These are phyloP conservation scores for Bidens hawaiensis DNA, from an alignment of 140 eudicot species.

Conservation along the genomic window DNA sequence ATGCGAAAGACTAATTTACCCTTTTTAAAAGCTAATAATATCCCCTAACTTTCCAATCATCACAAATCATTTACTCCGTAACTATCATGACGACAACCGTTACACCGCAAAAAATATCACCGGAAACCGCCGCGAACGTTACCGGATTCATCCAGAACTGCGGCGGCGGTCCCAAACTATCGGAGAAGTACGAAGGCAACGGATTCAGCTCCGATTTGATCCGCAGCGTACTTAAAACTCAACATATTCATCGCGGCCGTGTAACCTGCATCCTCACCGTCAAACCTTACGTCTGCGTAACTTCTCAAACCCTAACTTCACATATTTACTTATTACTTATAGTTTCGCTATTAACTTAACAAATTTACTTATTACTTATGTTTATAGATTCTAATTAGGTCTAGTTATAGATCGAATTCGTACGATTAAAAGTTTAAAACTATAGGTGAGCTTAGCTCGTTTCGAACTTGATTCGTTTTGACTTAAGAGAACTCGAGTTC, in stretches of 20 bases:
- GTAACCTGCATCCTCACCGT: constrained; percentile 40
- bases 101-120: constrained; percentile 13
- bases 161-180: constrained; percentile 16
- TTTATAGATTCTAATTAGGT: too few species aligned
- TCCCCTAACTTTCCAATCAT: not conserved
- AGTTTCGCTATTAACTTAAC: too few species aligned
- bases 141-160: constrained; percentile 5
- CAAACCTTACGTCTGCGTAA: constrained; percentile 37
- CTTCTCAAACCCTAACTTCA: not conserved
- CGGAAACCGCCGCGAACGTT: constrained; percentile 17
- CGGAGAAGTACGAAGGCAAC: constrained; percentile 18
- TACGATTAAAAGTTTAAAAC: too few species aligned
- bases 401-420: too few species aligned
- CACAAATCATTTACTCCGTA: not conserved
- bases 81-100: constrained; percentile 10
- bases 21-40: not conserved
- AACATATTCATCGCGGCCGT: constrained; percentile 46
- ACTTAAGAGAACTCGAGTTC: too few species aligned
- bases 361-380: too few species aligned
- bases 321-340: too few species aligned
- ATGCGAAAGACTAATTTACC: too few species aligned
- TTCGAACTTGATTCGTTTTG: too few species aligned
- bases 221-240: constrained; percentile 35
- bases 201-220: constrained; percentile 29
- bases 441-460: too few species aligned